Conservation (phyloP, 106 monocot species). For the Acorus calamus region DNA sequence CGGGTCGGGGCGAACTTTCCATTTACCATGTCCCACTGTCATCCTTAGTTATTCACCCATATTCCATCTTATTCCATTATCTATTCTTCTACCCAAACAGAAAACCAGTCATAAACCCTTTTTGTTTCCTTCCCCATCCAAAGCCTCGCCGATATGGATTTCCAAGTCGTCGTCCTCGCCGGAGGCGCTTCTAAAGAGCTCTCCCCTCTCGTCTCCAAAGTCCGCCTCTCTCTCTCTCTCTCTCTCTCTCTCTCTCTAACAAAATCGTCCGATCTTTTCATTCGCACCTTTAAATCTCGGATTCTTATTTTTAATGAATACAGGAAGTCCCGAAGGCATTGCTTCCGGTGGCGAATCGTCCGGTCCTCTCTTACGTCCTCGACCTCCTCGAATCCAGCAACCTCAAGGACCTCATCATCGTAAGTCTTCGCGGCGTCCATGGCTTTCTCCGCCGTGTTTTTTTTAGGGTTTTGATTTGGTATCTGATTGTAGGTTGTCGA, state of each 20-base stretch:
- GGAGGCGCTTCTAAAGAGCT: conserved; percentile 68
- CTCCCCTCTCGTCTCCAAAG: conserved; percentile 77
- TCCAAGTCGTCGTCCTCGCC: conserved; percentile 95
- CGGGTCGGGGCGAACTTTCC: too few species aligned
- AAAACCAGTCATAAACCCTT: too few species aligned
- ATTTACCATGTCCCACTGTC: too few species aligned
- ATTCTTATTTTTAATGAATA: not conserved
- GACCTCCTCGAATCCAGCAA: conserved; percentile 89
- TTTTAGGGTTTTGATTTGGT: not conserved
- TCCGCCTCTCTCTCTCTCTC: conserved; percentile 3
- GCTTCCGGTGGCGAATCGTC: conserved; percentile 91
- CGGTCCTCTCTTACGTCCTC: conserved; percentile 87
- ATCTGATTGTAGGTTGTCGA: conserved; percentile 53
- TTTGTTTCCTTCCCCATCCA: too few species aligned
- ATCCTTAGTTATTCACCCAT: too few species aligned
- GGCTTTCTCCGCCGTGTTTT: not conserved
- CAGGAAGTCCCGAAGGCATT: conserved; percentile 90
- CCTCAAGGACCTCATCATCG: conserved; percentile 82
- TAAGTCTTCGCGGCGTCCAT: conserved; percentile 6
- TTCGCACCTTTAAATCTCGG: not conserved
- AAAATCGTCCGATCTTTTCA: not conserved
- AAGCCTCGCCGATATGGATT: conserved; percentile 42
- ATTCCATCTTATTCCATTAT: too few species aligned
- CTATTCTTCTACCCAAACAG: too few species aligned
- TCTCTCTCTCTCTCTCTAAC: not conserved